Evolutionary conservation across 768 basidiomycete genomes (phyloP).

Genomic region (Gloeostereum incarnatum): DNA sequence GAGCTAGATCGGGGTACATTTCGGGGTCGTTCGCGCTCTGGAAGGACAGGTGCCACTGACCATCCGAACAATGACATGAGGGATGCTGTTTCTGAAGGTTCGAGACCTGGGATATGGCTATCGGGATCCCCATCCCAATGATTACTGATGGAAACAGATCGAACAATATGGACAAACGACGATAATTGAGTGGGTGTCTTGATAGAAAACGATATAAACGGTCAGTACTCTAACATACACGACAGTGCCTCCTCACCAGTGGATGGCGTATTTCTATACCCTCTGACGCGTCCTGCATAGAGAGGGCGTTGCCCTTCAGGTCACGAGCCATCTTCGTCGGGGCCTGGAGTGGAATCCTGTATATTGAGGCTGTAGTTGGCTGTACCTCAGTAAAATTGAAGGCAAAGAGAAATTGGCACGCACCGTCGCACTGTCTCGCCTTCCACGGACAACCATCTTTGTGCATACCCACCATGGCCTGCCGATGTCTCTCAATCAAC

Average conservation of each 20-base stretch:
- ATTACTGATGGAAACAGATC: neutral
- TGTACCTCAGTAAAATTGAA: conserved; percentile 1
- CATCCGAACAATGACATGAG: conserved; percentile 44
- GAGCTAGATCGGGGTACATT: conserved; percentile 19
- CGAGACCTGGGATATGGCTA: neutral
- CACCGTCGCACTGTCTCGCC: conserved; percentile 71
- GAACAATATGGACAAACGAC: conserved; percentile 25
- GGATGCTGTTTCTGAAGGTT: conserved; percentile 30
- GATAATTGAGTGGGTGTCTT: conserved; percentile 40
- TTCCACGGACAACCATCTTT: conserved; percentile 85
- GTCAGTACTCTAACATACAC: conserved; percentile 2
- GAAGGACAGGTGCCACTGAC: conserved; percentile 31
- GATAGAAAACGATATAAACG: conserved; percentile 46
- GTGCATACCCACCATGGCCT: conserved; percentile 57
- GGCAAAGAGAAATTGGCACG: conserved; percentile 12
- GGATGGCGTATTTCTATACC: conserved; percentile 62
- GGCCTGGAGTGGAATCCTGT: conserved; percentile 64
- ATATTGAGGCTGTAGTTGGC: conserved; percentile 45
- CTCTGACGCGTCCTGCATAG: conserved; percentile 42
- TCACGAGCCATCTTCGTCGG: conserved; percentile 55
- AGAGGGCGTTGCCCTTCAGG: conserved; percentile 43
- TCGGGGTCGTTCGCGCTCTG: conserved; percentile 19
- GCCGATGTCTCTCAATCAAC: conserved; percentile 66
- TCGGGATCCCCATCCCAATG: neutral
- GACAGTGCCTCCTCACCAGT: conserved; percentile 34